Evolutionary conservation across 768 basidiomycete species (phyloP).

Genomic region (Suillus subaureus): DNA sequence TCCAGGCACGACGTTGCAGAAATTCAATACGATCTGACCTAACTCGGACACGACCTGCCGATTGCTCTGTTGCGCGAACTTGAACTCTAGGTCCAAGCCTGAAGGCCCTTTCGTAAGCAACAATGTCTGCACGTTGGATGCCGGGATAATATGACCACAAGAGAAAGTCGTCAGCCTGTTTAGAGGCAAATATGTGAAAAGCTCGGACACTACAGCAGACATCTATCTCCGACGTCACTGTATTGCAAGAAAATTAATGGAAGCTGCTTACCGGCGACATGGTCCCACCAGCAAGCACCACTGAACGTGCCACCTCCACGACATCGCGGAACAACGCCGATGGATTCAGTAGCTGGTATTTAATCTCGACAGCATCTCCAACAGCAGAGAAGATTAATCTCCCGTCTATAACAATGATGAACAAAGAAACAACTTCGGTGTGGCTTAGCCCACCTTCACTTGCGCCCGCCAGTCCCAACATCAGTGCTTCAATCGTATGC

Average conservation of each 20-base stretch:
- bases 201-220: conserved; percentile 80
- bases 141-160: conserved; percentile 91
- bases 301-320: conserved; percentile 74
- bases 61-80: conserved; percentile 73
- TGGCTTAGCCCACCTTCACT: conserved; percentile 57
- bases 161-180: conserved; percentile 79
- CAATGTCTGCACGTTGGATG: conserved; percentile 72
- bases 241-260: conserved; percentile 5
- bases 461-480: conserved; percentile 73
- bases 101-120: conserved; percentile 76
- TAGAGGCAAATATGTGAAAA: conserved; percentile 67
- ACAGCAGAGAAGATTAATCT: conserved; percentile 64
- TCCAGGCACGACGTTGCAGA: conserved; percentile 74
- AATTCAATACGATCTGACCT: conserved; percentile 82
- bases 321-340: conserved; percentile 85
- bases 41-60: conserved; percentile 72
- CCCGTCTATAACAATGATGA: conserved; percentile 54
- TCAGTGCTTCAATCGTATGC: conserved; percentile 78
- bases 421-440: background rate
- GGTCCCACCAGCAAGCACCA: conserved; percentile 95
- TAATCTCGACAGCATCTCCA: conserved; percentile 58
- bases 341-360: conserved; percentile 93
- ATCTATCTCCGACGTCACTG: conserved; percentile 52
- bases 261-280: conserved; percentile 85
- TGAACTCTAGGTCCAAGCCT: conserved; percentile 78